Conservation (phyloP, 352 stramenopile genomes). For the Pythium guiyangense region DNA sequence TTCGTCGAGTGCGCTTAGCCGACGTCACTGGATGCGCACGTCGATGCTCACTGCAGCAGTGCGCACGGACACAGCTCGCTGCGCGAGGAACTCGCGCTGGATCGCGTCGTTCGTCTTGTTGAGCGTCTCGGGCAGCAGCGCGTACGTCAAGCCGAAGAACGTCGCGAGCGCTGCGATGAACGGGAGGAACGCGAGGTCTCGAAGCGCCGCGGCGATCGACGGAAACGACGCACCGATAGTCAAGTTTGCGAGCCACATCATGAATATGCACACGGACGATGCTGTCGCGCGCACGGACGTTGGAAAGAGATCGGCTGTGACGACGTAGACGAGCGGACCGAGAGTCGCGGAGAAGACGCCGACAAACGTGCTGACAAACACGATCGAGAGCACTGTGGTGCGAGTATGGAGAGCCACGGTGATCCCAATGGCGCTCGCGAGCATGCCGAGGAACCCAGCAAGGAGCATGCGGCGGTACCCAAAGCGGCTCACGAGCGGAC, state of each 20-base stretch:
- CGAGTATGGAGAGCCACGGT: slow-evolving; percentile 31
- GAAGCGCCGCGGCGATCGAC: slow-evolving; percentile 40
- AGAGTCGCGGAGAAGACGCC: slow-evolving; percentile 61
- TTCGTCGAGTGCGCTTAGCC: too few relatives aligned
- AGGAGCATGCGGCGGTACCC: slow-evolving; percentile 54
- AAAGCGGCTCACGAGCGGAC: slow-evolving; percentile 36
- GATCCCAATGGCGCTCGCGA: slow-evolving; percentile 41
- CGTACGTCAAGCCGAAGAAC: slow-evolving; percentile 41
- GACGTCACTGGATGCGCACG: too few relatives aligned
- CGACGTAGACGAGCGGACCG: slow-evolving; percentile 57
- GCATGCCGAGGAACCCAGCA: slow-evolving; percentile 30
- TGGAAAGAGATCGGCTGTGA: slow-evolving; percentile 56
- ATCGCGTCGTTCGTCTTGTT: slow-evolving; percentile 61
- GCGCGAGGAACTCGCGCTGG: slow-evolving; percentile 27
- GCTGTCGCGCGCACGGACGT: slow-evolving; percentile 40
- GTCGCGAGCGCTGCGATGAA: slow-evolving; percentile 43
- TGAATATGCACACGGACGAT: slow-evolving; percentile 28
- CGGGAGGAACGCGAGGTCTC: slow-evolving; percentile 37
- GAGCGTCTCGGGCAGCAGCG: slow-evolving; percentile 47
- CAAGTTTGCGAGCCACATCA: slow-evolving; percentile 34
- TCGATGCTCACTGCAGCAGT: too few relatives aligned
- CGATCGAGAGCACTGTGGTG: slow-evolving; percentile 26
- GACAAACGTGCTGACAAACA: slow-evolving; percentile 59
- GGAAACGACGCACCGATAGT: slow-evolving; percentile 55
- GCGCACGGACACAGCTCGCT: too few relatives aligned